Evolutionary conservation across 2,329 filamentous ascomycete genomes (phyloP).

Genomic region (Beauveria caledonica): DNA sequence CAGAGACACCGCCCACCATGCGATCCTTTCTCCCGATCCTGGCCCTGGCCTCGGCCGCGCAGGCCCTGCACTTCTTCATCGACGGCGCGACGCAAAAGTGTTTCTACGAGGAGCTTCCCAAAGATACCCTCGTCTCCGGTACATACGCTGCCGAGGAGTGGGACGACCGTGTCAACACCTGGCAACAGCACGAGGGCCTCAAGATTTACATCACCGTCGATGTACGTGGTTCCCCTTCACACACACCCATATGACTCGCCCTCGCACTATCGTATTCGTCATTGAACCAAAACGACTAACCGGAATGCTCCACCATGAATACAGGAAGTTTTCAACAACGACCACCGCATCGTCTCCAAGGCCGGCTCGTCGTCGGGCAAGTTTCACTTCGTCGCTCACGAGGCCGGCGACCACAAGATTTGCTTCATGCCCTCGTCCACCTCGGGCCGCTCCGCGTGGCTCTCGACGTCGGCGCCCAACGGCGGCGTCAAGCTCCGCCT

Average conservation of each 20-base stretch:
- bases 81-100: constrained; percentile 81
- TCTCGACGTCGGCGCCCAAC: constrained; percentile 54
- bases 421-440: constrained; percentile 84
- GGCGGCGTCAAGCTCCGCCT: constrained; percentile 78
- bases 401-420: constrained; percentile 90
- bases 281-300: constrained; percentile 3
- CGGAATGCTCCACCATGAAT: not conserved
- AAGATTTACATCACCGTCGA: constrained; percentile 89
- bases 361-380: constrained; percentile 66
- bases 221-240: constrained; percentile 33
- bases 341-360: constrained; percentile 91
- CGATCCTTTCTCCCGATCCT: constrained; percentile 56
- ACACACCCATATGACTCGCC: not conserved
- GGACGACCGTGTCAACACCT: constrained; percentile 60
- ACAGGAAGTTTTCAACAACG: constrained; percentile 88
- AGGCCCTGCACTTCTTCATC: constrained; percentile 93
- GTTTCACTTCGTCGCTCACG: constrained; percentile 93
- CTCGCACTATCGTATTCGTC: not conserved
- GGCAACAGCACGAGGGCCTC: constrained; percentile 65
- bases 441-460: constrained; percentile 62
- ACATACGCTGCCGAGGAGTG: constrained; percentile 84
- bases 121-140: constrained; percentile 93
- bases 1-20: constrained; percentile 33
- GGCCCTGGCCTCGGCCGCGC: constrained; percentile 55
- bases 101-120: constrained; percentile 96